A percentile compares a stretch with the other conserved stretches of the same genome.
phyloP scores from a whole-genome alignment of 805 yeast genomes.

The Osmozyma mogii region DNA sequence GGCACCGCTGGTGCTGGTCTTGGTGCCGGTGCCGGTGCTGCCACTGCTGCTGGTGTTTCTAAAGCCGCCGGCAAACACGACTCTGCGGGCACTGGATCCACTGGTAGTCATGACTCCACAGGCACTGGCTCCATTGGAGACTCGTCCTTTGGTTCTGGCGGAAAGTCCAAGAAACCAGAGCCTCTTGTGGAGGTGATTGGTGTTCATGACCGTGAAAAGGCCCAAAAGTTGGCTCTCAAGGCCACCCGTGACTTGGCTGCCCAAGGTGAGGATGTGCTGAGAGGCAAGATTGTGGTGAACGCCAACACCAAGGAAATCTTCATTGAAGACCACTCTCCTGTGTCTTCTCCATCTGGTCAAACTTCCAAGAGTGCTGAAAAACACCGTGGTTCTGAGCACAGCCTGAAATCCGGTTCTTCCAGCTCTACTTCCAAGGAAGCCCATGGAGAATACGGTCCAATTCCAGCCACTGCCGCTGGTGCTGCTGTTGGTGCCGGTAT shows the following conservation, averaged over 20 bases:
- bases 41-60: constrained; percentile 4
- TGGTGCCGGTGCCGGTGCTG: constrained; percentile 9
- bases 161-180: background rate
- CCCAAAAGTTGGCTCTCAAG: constrained; percentile 23
- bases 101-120: constrained; percentile 1
- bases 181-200: constrained; percentile 29
- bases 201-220: constrained; percentile 20
- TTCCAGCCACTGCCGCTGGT: background rate
- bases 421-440: background rate
- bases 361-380: background rate
- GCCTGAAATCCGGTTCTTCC: background rate
- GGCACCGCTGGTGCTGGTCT: constrained; percentile 5
- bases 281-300: constrained; percentile 27
- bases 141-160: background rate
- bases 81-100: constrained; percentile 2
- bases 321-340: constrained; percentile 11
- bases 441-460: background rate
- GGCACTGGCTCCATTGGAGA: background rate
- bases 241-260: constrained; percentile 23
- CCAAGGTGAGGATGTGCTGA: constrained; percentile 24
- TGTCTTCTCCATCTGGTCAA: too few relatives aligned
- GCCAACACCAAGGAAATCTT: constrained; percentile 27
- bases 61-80: background rate
- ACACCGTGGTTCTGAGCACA: background rate
- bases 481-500: background rate